phyloP scores from a whole-genome alignment of 2,329 filamentous ascomycete species.

The Nakataea oryzae region DNA sequence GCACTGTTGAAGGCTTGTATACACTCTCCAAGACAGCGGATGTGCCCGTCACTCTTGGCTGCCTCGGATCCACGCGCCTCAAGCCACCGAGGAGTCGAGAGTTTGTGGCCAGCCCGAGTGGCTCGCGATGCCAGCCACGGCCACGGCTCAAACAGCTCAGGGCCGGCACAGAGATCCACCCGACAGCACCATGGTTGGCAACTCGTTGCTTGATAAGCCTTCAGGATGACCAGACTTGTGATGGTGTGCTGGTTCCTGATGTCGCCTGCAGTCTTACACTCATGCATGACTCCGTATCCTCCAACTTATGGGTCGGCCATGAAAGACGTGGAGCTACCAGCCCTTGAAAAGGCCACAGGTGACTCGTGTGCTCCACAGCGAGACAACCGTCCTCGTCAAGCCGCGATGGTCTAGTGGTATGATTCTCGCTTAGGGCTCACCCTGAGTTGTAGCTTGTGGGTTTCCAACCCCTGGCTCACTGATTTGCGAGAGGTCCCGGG shows the following conservation, averaged over 20 bases:
- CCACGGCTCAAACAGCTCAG: too few species aligned
- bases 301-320: not conserved
- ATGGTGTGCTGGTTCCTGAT: not conserved
- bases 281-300: not conserved
- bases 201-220: too few species aligned
- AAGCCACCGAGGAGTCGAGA: too few species aligned
- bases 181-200: too few species aligned
- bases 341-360: not conserved
- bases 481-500: constrained; percentile 3
- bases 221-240: too few species aligned
- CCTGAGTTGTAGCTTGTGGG: not conserved
- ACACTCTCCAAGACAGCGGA: not conserved
- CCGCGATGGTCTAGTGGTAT: not conserved
- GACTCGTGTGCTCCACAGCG: not conserved
- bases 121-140: not conserved
- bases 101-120: not conserved
- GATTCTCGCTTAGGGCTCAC: not conserved
- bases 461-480: not conserved
- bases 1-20: not conserved
- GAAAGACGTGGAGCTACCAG: not conserved
- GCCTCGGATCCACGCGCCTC: not conserved
- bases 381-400: not conserved
- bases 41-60: not conserved
- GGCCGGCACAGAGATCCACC: too few species aligned
- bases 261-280: too few species aligned